Percentiles rank a stretch among this genome's conserved stretches.
Evolutionary conservation across 805 yeast genomes (phyloP).

Genomic region (Saccharomycopsis sp.): DNA sequence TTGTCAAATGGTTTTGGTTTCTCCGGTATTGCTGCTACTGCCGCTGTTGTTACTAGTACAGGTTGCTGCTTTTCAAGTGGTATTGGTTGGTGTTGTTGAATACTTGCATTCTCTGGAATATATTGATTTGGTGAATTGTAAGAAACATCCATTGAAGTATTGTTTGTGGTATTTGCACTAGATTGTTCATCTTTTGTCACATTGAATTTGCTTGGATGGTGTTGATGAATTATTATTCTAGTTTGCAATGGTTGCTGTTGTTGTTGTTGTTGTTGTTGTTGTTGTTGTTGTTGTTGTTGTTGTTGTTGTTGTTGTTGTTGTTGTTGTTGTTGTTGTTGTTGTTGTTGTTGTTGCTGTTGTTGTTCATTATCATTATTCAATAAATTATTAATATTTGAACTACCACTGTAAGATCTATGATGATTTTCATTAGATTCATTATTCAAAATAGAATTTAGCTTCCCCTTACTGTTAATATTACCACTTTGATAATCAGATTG

Average conservation of each 20-base stretch:
- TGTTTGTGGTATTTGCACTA: slow-evolving; percentile 7
- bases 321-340: not conserved
- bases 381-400: slow-evolving; percentile 11
- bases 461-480: not conserved
- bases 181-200: slow-evolving; percentile 1
- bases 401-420: not conserved
- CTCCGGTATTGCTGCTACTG: not conserved
- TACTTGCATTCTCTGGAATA: not conserved
- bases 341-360: not conserved
- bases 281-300: not conserved
- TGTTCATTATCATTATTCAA: slow-evolving; percentile 6
- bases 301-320: not conserved
- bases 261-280: not conserved
- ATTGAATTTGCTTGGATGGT: slow-evolving; percentile 15
- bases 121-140: not conserved
- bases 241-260: slow-evolving; percentile 11
- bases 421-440: not conserved
- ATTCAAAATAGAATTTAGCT: slow-evolving; percentile 4
- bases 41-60: not conserved
- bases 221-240: slow-evolving; percentile 21
- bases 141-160: not conserved
- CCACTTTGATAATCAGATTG: slow-evolving; percentile 5
- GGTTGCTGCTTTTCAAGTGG: not conserved
- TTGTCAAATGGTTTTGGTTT: slow-evolving; percentile 21
- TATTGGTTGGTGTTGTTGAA: too few species aligned